phyloP scores from a whole-genome alignment of 192 early-diverging fungal species.

The Lobosporangium transversale region DNA sequence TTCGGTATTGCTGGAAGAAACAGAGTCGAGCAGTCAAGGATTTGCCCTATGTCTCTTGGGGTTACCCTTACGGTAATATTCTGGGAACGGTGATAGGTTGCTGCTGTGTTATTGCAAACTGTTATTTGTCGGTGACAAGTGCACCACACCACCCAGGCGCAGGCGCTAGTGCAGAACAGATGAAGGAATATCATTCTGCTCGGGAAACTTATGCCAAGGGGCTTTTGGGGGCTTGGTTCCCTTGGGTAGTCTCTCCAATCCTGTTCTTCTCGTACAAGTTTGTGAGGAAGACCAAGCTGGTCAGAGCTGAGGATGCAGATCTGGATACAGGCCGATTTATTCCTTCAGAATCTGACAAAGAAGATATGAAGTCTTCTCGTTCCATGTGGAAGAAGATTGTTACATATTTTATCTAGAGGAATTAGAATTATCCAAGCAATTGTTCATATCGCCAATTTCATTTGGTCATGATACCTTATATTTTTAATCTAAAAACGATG shows the following conservation, averaged over 20 bases:
- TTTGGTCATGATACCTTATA: too few relatives aligned
- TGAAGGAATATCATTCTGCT: neutral
- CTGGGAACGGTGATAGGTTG: constrained; percentile 71
- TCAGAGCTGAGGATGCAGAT: constrained; percentile 67
- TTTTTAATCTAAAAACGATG: too few relatives aligned
- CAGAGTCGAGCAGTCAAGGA: constrained; percentile 73
- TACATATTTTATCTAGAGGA: constrained; percentile 16
- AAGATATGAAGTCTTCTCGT: constrained; percentile 20
- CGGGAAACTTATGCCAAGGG: constrained; percentile 14
- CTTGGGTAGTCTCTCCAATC: constrained; percentile 30
- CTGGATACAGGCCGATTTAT: constrained; percentile 63
- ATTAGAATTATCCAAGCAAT: too few relatives aligned
- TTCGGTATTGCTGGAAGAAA: constrained; percentile 78
- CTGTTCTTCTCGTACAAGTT: constrained; percentile 69
- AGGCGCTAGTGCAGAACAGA: neutral
- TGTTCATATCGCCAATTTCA: too few relatives aligned
- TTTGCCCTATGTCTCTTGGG: constrained; percentile 65
- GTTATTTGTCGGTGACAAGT: constrained; percentile 58
- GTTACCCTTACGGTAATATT: constrained; percentile 60
- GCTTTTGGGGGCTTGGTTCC: constrained; percentile 47
- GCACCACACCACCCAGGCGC: constrained; percentile 42
- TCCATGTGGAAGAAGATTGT: constrained; percentile 36
- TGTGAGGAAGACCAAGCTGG: constrained; percentile 54
- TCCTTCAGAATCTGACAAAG: constrained; percentile 46
- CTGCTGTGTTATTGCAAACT: constrained; percentile 64